Base-by-base conservation (phyloP, 2,329 filamentous ascomycete species). In the Intubia oerlemansii region DNA sequence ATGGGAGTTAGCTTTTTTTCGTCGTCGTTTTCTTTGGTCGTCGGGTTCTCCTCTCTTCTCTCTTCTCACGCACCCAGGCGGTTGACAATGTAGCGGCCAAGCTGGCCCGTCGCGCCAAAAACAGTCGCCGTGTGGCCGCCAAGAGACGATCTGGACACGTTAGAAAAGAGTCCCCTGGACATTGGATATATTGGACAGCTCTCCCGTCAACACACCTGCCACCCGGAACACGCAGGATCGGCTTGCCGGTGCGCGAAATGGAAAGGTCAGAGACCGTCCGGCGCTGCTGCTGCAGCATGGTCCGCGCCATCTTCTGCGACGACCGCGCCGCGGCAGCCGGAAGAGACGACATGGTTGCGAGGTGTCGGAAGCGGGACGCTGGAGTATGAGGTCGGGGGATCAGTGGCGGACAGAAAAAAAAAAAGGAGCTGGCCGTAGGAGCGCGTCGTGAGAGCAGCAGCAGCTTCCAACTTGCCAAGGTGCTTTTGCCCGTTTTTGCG, bases 81-180 rank as follows among this genome's bases (percentile, higher is more conserved):
- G 57, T 93, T 92, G 48, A 98, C 88, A 48, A 98, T 91, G 53
- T 98, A 98, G 48, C 88, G 73, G 48, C 88, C 88, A 32, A 98
- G 59, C 51, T 91, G 85, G 39, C 88, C 88, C 36, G 84, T 93
- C 46, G 88, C 88, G 54, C 88, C 88, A 56, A 98, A 98, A 44
- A 98, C 85, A 34, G 88, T 98, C 36, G 79, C 85, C 37, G 84
- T 93, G 56, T 95, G 82, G 41, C 85, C 81, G 73, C 81, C 81
- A 39, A 90, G 65, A 40, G 79, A 79, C 39, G 77, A 84, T 45
- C 81, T 88, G 15, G 5, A 17, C 5, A 12, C 5, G 32, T 35
- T 32, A 36, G 31, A 30, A 25, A 14, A 17, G 12, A 5, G 10
- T 11, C 5, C 19, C 16, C 17, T 6, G 10, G 19, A 11, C 12